Evolutionary conservation across 192 early-diverging fungal genomes (phyloP).

Genomic region (Oehlia diaphana): DNA sequence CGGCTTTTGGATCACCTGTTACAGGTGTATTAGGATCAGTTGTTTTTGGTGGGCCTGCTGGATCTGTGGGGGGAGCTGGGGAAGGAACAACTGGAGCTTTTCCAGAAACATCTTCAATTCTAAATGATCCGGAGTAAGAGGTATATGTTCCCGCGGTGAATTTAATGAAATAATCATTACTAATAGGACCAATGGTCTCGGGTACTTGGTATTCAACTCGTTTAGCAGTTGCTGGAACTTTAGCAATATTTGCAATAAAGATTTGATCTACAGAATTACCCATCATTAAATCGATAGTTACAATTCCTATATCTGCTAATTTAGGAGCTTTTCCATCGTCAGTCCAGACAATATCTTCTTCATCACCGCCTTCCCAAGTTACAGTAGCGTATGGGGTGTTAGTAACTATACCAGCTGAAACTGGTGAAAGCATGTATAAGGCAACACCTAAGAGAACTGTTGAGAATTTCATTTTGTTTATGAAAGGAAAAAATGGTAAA

Average conservation of each 20-base stretch:
- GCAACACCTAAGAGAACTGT: not conserved
- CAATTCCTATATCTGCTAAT: not conserved
- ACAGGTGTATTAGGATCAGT: too few species aligned
- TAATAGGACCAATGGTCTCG: not conserved
- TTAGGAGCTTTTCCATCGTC: not conserved
- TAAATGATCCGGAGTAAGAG: not conserved
- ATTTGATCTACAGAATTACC: not conserved
- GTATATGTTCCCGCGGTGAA: not conserved
- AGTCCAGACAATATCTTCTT: not conserved
- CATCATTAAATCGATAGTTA: not conserved
- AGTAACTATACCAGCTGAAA: not conserved
- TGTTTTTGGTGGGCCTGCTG: not conserved
- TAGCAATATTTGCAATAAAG: not conserved
- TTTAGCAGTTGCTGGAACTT: not conserved
- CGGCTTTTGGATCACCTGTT: too few species aligned
- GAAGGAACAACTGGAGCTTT: too few species aligned
- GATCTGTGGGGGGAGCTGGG: not conserved
- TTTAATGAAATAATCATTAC: not conserved
- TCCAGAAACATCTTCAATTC: not conserved
- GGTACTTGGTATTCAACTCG: not conserved
- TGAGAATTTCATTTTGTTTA: constrained; percentile 1
- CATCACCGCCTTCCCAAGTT: not conserved
- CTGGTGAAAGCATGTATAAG: not conserved
- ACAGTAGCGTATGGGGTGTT: not conserved
- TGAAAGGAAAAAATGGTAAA: too few species aligned